Percentiles rank a stretch among this genome's conserved stretches.
Evolutionary conservation across 768 basidiomycete genomes (phyloP).

Genomic region (Termitomyces sp.): DNA sequence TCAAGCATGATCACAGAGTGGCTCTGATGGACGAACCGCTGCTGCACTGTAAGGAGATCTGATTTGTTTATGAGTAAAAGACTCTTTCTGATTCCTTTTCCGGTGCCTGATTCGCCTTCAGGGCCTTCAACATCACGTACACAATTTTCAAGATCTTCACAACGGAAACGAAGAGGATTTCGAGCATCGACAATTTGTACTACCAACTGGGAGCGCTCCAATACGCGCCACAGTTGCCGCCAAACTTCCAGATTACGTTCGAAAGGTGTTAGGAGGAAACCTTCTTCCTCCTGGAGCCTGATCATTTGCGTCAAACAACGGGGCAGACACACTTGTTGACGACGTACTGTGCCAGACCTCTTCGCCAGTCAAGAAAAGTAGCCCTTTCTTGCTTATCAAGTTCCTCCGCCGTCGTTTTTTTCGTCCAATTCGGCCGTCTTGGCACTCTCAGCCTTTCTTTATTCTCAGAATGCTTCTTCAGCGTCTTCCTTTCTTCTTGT

Average conservation of each 20-base stretch:
- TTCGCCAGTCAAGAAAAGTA: conserved; percentile 90
- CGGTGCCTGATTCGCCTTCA: conserved; percentile 78
- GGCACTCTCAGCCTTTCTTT: conserved; percentile 80
- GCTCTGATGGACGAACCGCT: conserved; percentile 52
- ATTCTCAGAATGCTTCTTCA: conserved; percentile 73
- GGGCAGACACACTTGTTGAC: not conserved
- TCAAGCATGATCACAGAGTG: not conserved
- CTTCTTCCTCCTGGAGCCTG: conserved; percentile 85
- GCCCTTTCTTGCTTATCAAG: conserved; percentile 88
- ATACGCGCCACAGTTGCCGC: conserved; percentile 96
- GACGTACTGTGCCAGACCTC: conserved; percentile 86
- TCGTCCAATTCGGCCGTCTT: conserved; percentile 86
- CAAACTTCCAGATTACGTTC: conserved; percentile 98
- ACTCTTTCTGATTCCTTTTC: conserved; percentile 66
- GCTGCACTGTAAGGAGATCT: conserved; percentile 81
- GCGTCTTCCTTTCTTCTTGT: conserved; percentile 73
- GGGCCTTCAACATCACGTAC: conserved; percentile 79
- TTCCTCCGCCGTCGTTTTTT: conserved; percentile 68
- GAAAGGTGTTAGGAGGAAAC: conserved; percentile 90
- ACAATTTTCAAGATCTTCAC: conserved; percentile 87
- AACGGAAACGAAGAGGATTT: conserved; percentile 89
- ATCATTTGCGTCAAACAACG: conserved; percentile 1
- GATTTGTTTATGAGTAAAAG: conserved; percentile 94
- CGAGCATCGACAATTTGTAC: conserved; percentile 97
- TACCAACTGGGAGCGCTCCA: conserved; percentile 91